A percentile compares a stretch with the other conserved stretches of the same genome.
Evolutionary conservation across 1,139 yeast species (phyloP).

Genomic region (Sugiyamaella castrensis): DNA sequence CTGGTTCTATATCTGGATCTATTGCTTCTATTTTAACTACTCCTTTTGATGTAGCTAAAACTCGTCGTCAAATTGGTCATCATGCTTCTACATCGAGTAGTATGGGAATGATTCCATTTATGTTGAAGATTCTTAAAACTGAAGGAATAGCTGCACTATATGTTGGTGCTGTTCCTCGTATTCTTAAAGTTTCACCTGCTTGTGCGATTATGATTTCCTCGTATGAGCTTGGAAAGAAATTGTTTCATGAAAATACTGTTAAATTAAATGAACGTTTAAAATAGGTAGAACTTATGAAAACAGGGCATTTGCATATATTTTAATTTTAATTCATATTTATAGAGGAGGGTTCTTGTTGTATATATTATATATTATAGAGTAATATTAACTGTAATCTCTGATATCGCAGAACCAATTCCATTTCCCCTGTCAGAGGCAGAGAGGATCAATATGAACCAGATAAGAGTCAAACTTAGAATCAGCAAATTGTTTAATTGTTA

Average conservation of each 20-base stretch:
- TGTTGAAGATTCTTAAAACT: slow-evolving; percentile 55
- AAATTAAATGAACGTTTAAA: not conserved
- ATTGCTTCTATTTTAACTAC: slow-evolving; percentile 84
- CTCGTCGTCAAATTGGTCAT: slow-evolving; percentile 72
- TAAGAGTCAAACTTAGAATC: too few species aligned
- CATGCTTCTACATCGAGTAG: slow-evolving; percentile 34
- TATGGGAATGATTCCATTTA: slow-evolving; percentile 59
- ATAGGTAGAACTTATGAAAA: not conserved
- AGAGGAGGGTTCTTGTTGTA: not conserved
- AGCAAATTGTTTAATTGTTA: too few species aligned
- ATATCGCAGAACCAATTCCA: too few species aligned
- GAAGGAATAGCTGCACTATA: slow-evolving; percentile 81
- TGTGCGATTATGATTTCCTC: slow-evolving; percentile 98
- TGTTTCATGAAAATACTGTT: slow-evolving; percentile 37
- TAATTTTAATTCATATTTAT: not conserved
- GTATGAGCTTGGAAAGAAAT: slow-evolving; percentile 81
- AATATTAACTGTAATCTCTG: not conserved
- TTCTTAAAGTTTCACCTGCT: slow-evolving; percentile 90
- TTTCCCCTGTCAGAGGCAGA: too few species aligned
- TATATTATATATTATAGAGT: not conserved
- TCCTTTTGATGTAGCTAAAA: slow-evolving; percentile 97
- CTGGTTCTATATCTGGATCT: slow-evolving; percentile 84
- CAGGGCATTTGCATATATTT: slow-evolving; percentile 2
- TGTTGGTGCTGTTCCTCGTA: slow-evolving; percentile 81
- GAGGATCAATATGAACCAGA: too few species aligned